Evolutionary conservation across 129 eudicot species (phyloP).

Genomic region (Tagetes patula): DNA sequence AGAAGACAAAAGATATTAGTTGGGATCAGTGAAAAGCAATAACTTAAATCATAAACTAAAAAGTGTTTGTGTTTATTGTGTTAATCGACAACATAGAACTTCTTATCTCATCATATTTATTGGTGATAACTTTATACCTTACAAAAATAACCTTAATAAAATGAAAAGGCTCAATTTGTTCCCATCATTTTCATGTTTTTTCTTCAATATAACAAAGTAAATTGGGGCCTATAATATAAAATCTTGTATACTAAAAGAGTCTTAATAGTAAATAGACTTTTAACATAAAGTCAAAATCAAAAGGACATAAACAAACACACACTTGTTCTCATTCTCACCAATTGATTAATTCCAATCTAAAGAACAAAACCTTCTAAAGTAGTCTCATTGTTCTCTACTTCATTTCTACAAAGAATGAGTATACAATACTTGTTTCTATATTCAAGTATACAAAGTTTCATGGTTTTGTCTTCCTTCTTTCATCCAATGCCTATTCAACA

Average conservation of each 20-base stretch:
- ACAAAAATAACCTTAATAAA: background rate
- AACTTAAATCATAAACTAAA: too few relatives aligned
- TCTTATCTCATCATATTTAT: too few relatives aligned
- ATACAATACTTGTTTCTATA: conserved; percentile 35
- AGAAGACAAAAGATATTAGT: too few relatives aligned
- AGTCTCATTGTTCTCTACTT: conserved; percentile 37
- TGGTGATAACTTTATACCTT: too few relatives aligned
- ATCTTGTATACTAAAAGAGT: conserved; percentile 8
- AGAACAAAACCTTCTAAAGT: conserved; percentile 33
- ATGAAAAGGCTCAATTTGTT: background rate
- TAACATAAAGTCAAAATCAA: conserved; percentile 22
- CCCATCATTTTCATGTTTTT: background rate
- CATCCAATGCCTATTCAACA: conserved; percentile 64
- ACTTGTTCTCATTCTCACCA: conserved; percentile 28
- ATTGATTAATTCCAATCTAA: conserved; percentile 25
- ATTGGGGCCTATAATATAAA: background rate
- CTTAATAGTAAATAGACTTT: conserved; percentile 20
- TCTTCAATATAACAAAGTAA: background rate
- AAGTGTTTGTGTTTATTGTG: too few relatives aligned
- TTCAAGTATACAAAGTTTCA: conserved; percentile 34
- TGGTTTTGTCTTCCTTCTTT: conserved; percentile 60
- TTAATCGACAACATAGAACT: too few relatives aligned
- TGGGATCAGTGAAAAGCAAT: too few relatives aligned
- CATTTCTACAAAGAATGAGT: conserved; percentile 61
- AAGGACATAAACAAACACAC: conserved; percentile 24